phyloP scores from a whole-genome alignment of 306 rosid genomes.

The Psophocarpus tetragonolobus region DNA sequence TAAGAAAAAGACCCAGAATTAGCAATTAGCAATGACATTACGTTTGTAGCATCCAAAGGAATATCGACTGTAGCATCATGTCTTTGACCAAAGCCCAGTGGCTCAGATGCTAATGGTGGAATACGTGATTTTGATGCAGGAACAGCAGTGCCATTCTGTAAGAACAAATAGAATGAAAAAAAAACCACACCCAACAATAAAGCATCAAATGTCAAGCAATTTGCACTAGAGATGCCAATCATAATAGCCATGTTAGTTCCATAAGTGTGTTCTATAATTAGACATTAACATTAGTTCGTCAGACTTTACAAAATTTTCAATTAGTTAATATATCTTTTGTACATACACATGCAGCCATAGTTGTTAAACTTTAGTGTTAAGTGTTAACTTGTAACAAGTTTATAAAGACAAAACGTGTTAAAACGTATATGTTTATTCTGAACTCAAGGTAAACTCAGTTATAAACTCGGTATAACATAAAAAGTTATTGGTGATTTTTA shows the following conservation, averaged over 20 bases:
- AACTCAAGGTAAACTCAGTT: too few relatives aligned
- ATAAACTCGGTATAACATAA: too few relatives aligned
- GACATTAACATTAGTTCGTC: neutral
- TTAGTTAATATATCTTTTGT: neutral
- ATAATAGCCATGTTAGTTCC: neutral
- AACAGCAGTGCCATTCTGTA: conserved; percentile 69
- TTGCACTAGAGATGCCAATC: conserved; percentile 5
- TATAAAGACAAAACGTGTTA: too few relatives aligned
- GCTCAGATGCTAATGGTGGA: conserved; percentile 64
- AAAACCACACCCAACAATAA: conserved; percentile 15
- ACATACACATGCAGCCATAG: neutral
- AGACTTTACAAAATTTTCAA: conserved; percentile 14
- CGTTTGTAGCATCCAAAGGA: conserved; percentile 77
- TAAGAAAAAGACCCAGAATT: conserved; percentile 3
- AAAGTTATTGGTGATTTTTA: too few relatives aligned
- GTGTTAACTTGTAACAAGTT: too few relatives aligned
- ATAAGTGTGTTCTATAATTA: neutral
- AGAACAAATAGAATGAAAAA: conserved; percentile 22
- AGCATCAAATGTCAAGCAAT: conserved; percentile 8
- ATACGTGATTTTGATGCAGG: conserved; percentile 74
- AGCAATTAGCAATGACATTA: conserved; percentile 37
- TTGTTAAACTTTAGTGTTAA: too few relatives aligned
- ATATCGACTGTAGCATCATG: conserved; percentile 93
- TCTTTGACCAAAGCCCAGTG: conserved; percentile 80
- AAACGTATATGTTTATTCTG: too few relatives aligned